Base-by-base conservation (phyloP, 129 eudicot genomes). In the Erigeron canadensis region DNA sequence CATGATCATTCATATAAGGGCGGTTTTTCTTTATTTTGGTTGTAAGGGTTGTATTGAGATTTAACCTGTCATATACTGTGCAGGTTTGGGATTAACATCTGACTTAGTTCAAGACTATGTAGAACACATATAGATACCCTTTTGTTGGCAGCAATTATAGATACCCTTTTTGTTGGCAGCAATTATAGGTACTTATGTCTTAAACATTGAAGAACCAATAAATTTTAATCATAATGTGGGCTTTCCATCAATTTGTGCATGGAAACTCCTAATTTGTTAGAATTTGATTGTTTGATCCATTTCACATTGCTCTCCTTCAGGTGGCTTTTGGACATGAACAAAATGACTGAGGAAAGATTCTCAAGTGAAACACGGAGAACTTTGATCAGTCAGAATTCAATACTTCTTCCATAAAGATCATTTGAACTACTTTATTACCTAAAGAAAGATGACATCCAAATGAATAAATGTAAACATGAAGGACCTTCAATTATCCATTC, bases 31-130 rank as follows among this genome's bases (percentile, higher is more conserved):
- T 11, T 9, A 18, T 16, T 17, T 2, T 4, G 45, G 7, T 18
- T 74, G 1, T 18, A 57, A 43, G 8, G 6, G 11, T 53, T 53
- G 22, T 17, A 53, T 53, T 7, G 7, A 7, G 56, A 13, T 4
- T 50, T 50, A 15, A 22, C 48, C 11, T 40, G 40, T 47, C 28
- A 40, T 63, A 12, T 5, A 7, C 47, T 9, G 48, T 73, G 42
- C 51, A 63, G 21, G 50, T 62, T 8, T 72, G 77, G 40, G 70
- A 63, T 74, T 19, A 53, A 74, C 44, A 62, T 63, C 47, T 73
- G 77, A 18, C 47, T 50, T 37, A 4, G 22, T 62, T 72, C 68
- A 59, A 16, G 59, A 59, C 57, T 18, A 54, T 38, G 15, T 34
- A 63, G 21, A 73, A 46, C 77, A 72, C 48, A 47, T 50, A 68